phyloP scores from a whole-genome alignment of 495 filamentous ascomycete genomes.

The Aspergillus heteromorphus region DNA sequence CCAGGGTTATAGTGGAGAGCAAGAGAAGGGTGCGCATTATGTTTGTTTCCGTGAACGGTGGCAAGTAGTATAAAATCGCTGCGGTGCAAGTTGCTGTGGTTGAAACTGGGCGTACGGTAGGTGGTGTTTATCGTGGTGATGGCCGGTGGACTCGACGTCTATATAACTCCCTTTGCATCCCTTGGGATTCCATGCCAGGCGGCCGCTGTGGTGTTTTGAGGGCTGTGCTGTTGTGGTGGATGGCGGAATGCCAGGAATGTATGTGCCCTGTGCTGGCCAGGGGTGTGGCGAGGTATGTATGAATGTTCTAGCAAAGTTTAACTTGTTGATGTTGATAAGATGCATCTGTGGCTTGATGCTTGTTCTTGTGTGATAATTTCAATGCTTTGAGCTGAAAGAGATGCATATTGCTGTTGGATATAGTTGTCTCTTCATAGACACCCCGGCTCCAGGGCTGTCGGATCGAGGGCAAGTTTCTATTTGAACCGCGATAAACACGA shows the following conservation, averaged over 20 bases:
- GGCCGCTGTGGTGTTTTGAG: neutral
- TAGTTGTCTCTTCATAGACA: no score
- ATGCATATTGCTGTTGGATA: no score
- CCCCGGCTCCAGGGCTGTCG: no score
- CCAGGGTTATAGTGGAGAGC: slow-evolving; percentile 9
- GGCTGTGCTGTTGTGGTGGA: neutral
- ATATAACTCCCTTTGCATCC: neutral
- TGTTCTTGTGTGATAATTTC: neutral
- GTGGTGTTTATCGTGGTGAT: neutral
- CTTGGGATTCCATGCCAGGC: neutral
- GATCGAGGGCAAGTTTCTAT: no score
- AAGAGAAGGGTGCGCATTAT: neutral
- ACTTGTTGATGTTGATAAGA: neutral
- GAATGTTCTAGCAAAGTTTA: neutral
- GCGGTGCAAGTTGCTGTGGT: no score
- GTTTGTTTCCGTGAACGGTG: neutral
- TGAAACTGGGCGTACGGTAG: neutral
- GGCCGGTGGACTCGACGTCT: neutral
- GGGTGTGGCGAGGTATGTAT: neutral
- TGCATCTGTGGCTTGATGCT: neutral
- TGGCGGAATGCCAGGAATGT: neutral
- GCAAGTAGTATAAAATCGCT: no score
- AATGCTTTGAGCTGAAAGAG: no score
- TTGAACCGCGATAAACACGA: no score
- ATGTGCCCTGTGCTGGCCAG: neutral